These are phyloP conservation scores for Ascochyta fabae DNA, from an alignment of 2,329 filamentous ascomycete genomes.

Conservation along the genomic window DNA sequence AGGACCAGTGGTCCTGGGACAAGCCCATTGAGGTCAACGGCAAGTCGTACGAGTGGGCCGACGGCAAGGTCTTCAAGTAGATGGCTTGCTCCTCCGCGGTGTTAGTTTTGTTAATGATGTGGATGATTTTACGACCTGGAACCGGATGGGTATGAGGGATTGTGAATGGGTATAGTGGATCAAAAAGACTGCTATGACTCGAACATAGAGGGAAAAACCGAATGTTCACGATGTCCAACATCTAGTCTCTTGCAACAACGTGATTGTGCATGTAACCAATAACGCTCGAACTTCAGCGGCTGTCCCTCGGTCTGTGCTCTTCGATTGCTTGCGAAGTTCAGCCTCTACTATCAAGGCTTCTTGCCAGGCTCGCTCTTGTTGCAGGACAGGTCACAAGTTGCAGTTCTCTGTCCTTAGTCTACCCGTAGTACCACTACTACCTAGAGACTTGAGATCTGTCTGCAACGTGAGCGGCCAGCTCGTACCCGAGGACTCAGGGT, in stretches of 20 bases:
- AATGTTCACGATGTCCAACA: conserved; percentile 35
- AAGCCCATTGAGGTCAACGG: conserved; percentile 78
- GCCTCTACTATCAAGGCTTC: not conserved
- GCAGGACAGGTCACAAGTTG: no score
- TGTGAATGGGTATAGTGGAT: conserved; percentile 38
- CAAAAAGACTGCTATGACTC: conserved; percentile 33
- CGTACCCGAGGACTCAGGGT: not conserved
- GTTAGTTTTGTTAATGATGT: conserved; percentile 38
- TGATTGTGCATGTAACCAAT: not conserved
- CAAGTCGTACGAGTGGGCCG: conserved; percentile 87
- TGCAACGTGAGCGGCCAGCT: not conserved
- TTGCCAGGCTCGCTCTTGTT: not conserved
- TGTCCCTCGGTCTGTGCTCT: not conserved
- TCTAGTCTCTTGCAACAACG: not conserved
- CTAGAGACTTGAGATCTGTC: no score
- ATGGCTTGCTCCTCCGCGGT: conserved; percentile 35
- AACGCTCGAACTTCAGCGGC: not conserved
- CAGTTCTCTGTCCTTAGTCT: no score
- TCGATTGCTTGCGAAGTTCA: not conserved
- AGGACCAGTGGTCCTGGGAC: conserved; percentile 92
- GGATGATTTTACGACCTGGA: conserved; percentile 45
- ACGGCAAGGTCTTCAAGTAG: conserved; percentile 99
- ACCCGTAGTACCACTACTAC: no score
- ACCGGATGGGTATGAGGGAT: conserved; percentile 37
- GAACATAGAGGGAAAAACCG: conserved; percentile 36